Evolutionary conservation across 2,329 filamentous ascomycete genomes (phyloP), one percentile per base, ranked within the genome.

Genomic region (Aspergillus sp.): DNA sequence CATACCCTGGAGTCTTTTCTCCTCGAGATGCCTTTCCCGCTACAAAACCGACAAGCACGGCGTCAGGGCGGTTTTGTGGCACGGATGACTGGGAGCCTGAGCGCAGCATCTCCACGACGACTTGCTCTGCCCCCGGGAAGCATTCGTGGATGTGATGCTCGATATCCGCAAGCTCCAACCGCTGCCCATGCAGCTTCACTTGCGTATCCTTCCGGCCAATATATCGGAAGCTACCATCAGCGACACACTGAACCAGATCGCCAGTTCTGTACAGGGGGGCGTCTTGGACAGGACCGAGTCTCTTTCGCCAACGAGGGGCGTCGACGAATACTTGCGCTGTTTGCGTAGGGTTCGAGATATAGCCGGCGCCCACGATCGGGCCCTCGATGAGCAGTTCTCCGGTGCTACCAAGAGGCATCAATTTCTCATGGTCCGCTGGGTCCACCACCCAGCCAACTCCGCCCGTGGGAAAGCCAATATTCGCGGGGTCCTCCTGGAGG

Each of bases 351-450:
- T 68, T 53, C 7, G 62, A 59, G 6, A 71, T 55, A 51, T 72
- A 72, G 7, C 66, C 66, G 33, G 57, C 37, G 11, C 62, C 63
- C 12, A 73, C 57, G 15, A 57, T 51, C 7, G 60, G 60, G 12
- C 60, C 57, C 25, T 58, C 57, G 21, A 62, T 35, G 43, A 77
- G 35, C 2, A 79, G 63, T 55, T 79, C 77, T 3, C 76, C 76
- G 4, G 75, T 64, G 7, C 68, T 68, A 1, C 76, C 76, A 17
- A 76, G 56, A 1, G 75, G 73, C 2, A 64, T 64, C 15, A 78
- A 68, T 17, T 63, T 53, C 45, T 73, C 52, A 25, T 71, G 72
- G 39, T 76, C 70, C 17, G 66, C 62, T 2, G 70, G 68, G 17
- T 73, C 64, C 1, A 77, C 73, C 27, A 79, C 55, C 77, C 77